These are phyloP conservation scores for Arabis alpina DNA, from an alignment of 345 rosid genomes.

Conservation along the genomic window DNA sequence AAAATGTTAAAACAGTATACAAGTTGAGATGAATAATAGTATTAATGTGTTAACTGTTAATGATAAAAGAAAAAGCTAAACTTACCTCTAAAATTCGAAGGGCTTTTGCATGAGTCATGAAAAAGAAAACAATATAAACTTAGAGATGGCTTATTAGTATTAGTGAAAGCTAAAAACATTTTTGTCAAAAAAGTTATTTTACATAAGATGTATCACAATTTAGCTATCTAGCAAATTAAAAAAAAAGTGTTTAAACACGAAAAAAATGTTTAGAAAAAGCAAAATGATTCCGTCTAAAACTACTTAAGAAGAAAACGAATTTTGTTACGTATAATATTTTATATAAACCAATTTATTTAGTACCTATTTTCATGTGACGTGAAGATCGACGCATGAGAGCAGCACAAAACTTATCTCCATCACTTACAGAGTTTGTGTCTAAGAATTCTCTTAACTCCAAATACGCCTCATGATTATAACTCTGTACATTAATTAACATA, in stretches of 20 bases:
- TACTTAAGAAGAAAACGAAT: neutral
- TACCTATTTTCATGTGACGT: constrained; percentile 73
- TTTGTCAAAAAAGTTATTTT: too few species aligned
- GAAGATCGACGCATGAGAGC: constrained; percentile 79
- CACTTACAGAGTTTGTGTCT: constrained; percentile 61
- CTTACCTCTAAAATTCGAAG: constrained; percentile 76
- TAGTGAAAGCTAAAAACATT: too few species aligned
- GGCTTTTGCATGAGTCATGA: constrained; percentile 47
- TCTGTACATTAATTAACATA: constrained; percentile 46
- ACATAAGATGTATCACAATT: too few species aligned
- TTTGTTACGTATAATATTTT: neutral
- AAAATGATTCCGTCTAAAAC: constrained; percentile 5
- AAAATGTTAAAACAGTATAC: neutral
- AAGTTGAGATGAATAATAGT: neutral
- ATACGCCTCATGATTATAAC: constrained; percentile 83
- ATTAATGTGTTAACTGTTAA: neutral
- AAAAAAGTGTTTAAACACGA: neutral
- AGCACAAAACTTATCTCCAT: constrained; percentile 81
- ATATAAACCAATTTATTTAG: neutral
- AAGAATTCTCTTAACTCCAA: constrained; percentile 66
- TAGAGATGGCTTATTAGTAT: too few species aligned
- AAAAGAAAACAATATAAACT: too few species aligned
- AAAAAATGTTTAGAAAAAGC: neutral
- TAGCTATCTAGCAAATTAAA: neutral
- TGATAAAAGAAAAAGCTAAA: constrained; percentile 4